Conservation (phyloP, 441 rosid genomes). For the Aleurites moluccanus region DNA sequence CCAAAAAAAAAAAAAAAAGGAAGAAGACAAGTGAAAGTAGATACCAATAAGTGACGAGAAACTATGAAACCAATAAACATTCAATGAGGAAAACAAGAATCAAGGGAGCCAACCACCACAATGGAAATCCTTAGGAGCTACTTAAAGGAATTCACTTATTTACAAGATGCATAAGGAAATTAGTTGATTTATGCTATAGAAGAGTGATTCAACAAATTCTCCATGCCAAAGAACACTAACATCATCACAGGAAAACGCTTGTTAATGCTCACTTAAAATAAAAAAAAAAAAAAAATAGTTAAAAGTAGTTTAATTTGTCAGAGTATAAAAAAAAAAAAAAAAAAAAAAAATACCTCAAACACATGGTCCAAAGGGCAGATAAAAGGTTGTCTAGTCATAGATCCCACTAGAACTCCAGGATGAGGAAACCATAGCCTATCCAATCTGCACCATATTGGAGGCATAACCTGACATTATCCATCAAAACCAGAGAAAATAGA, state of each 20-base stretch:
- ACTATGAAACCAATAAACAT: not conserved
- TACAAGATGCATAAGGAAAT: not conserved
- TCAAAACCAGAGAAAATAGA: constrained; percentile 21
- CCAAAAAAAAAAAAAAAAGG: too few species aligned
- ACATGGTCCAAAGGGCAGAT: constrained; percentile 98
- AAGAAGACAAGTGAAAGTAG: not conserved
- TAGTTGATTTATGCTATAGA: not conserved
- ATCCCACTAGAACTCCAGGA: constrained; percentile 77
- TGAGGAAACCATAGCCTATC: constrained; percentile 98
- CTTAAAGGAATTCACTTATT: not conserved
- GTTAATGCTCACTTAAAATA: not conserved
- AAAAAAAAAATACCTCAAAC: constrained; percentile 65
- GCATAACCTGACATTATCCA: constrained; percentile 69
- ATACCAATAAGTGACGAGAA: not conserved
- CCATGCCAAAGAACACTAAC: constrained; percentile 7
- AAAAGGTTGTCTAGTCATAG: constrained; percentile 95
- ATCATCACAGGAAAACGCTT: constrained; percentile 10
- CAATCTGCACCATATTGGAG: constrained; percentile 98
- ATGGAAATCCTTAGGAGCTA: not conserved
- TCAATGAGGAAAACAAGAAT: not conserved
- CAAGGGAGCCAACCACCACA: not conserved
- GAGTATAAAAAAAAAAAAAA: constrained; percentile 1
- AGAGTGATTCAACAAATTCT: not conserved
- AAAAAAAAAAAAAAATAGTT: not conserved
- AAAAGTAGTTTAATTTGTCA: constrained; percentile 16